These are phyloP conservation scores for Phlyctochytrium bullatum DNA, from an alignment of 192 early-diverging fungal genomes.

Conservation along the genomic window DNA sequence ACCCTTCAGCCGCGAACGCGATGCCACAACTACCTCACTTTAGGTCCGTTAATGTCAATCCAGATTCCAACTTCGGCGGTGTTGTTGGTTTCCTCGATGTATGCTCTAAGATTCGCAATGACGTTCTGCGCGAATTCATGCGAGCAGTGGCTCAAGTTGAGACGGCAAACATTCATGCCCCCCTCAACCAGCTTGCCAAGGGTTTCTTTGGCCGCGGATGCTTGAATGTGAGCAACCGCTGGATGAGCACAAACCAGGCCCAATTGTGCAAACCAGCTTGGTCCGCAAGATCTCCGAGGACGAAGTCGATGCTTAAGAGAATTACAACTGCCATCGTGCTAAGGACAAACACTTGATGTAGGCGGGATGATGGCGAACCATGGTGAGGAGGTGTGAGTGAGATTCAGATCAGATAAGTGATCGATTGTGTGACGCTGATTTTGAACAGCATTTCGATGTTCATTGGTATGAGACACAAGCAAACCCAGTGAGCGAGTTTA, in stretches of 20 bases:
- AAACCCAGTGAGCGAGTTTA: too few species aligned
- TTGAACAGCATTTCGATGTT: too few species aligned
- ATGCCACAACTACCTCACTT: conserved; percentile 41
- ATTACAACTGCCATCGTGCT: too few species aligned
- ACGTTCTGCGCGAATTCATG: conserved; percentile 52
- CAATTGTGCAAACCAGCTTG: conserved; percentile 52
- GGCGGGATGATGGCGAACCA: too few species aligned
- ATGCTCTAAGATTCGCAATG: conserved; percentile 42
- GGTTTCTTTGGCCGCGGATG: conserved; percentile 42
- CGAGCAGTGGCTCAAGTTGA: conserved; percentile 57
- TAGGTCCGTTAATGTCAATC: conserved; percentile 63
- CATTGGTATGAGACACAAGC: too few species aligned
- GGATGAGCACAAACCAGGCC: conserved; percentile 34
- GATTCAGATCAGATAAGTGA: too few species aligned
- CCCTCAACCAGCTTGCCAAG: conserved; percentile 42
- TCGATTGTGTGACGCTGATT: too few species aligned
- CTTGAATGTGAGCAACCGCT: conserved; percentile 16
- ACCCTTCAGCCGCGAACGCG: neutral
- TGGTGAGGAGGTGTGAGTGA: too few species aligned
- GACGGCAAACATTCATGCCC: conserved; percentile 55
- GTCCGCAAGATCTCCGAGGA: conserved; percentile 38
- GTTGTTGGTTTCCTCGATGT: conserved; percentile 30
- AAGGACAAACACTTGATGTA: too few species aligned
- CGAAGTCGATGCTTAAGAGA: too few species aligned
- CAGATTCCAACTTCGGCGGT: conserved; percentile 52